Percentiles rank a stretch among this genome's conserved stretches.
Conservation (phyloP, 2,329 filamentous ascomycete genomes). For the Diaporthe eres region DNA sequence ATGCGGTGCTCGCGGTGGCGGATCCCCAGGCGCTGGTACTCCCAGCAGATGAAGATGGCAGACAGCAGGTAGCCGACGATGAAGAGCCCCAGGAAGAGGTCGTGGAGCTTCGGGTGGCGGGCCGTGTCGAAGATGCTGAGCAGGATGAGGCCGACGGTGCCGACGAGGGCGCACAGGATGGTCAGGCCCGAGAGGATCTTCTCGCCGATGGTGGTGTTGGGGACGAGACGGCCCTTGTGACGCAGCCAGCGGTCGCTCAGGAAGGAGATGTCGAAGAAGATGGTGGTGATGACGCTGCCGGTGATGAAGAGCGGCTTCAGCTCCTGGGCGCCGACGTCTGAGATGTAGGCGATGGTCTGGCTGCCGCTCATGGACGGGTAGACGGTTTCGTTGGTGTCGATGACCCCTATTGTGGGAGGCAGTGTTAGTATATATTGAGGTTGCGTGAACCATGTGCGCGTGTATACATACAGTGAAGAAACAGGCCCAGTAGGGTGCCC, state of each 20-base stretch:
- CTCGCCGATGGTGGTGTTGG: slow-evolving; percentile 75
- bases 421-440: neutral
- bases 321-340: slow-evolving; percentile 71
- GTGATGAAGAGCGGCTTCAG: slow-evolving; percentile 86
- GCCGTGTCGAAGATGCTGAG: slow-evolving; percentile 88
- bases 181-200: slow-evolving; percentile 73
- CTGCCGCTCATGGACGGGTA: slow-evolving; percentile 72
- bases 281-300: slow-evolving; percentile 78
- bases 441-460: neutral
- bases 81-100: slow-evolving; percentile 85
- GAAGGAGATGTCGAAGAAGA: slow-evolving; percentile 87
- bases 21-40: slow-evolving; percentile 88
- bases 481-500: slow-evolving; percentile 76
- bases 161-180: slow-evolving; percentile 79
- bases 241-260: slow-evolving; percentile 87
- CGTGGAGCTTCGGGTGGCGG: slow-evolving; percentile 76
- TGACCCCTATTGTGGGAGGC: slow-evolving; percentile 54
- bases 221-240: slow-evolving; percentile 82
- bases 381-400: slow-evolving; percentile 65
- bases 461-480: slow-evolving; percentile 70
- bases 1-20: slow-evolving; percentile 82
- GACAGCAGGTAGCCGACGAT: slow-evolving; percentile 88
- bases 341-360: slow-evolving; percentile 80
- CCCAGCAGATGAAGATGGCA: slow-evolving; percentile 89
- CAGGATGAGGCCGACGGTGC: slow-evolving; percentile 84